Conservation (phyloP, 2,329 filamentous ascomycete species). For the Xylariaceae sp. region DNA sequence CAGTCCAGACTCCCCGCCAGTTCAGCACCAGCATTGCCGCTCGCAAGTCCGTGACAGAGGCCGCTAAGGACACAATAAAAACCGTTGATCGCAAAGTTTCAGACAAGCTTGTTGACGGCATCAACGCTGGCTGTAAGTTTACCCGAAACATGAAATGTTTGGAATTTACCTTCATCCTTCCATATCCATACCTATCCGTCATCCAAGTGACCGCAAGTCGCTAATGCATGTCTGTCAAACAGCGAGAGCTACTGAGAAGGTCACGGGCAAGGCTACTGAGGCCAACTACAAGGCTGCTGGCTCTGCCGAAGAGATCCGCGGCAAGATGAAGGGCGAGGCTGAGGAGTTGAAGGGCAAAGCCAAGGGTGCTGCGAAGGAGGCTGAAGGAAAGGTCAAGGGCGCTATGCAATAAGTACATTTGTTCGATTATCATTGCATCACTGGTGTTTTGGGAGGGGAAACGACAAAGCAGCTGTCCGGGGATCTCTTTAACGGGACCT, state of each 20-base stretch:
- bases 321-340: conserved; percentile 38
- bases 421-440: background rate
- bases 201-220: background rate
- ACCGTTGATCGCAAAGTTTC: conserved; percentile 64
- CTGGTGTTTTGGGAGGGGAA: background rate
- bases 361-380: conserved; percentile 37
- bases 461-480: background rate
- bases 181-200: too few species aligned
- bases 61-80: conserved; percentile 65
- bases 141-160: background rate
- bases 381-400: conserved; percentile 15
- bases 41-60: conserved; percentile 58
- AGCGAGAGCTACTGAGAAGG: conserved; percentile 51
- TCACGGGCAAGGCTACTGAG: conserved; percentile 52
- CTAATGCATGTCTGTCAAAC: conserved; percentile 9
- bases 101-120: conserved; percentile 66
- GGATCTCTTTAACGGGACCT: background rate
- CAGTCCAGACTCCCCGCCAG: conserved; percentile 50
- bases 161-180: too few species aligned
- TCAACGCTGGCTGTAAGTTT: conserved; percentile 63
- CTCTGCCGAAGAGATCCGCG: conserved; percentile 42
- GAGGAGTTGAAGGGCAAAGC: conserved; percentile 44
- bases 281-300: conserved; percentile 45
- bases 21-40: conserved; percentile 56
- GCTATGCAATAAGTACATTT: conserved; percentile 1